Base-by-base conservation (phyloP, 257 asterid genomes). In the Datura wrightii region DNA sequence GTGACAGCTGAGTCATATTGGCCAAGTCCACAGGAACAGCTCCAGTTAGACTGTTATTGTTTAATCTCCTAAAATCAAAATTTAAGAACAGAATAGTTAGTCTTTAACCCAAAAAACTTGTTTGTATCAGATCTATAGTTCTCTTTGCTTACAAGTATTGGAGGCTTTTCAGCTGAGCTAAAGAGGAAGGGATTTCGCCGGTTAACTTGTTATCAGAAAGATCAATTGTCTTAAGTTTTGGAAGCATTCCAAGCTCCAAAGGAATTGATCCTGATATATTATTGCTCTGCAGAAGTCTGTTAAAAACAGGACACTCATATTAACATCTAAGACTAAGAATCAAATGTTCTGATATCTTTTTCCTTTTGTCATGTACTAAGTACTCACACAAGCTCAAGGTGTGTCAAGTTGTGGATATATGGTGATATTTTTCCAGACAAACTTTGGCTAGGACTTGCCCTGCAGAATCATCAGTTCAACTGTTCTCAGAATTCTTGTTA, bases 371-470 rank as follows among this genome's bases (percentile, higher is more conserved):
- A 19, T n/a, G 62, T 31, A 39, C 31, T 24, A 79, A 85, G 7
- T 50, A 91, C 99, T 93, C 79, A 96, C 99, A 96, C 82, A 76
- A 85, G 92, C 80, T 92, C 93, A 87, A 94, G 97, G 88, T 89
- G 94, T 11, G 97, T 94, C 87, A 95, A 90, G 62, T 95, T 95
- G 39, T 93, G 94, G 42, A 96, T 91, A 84, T 98, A 94, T 0
- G 79, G 90, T 4, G 99, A 94, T 44, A 96, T 87, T 10, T 88
- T 85, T 42, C 99, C 99, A 0, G 99, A 93, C 85, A 96, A 90
- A 76, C 87, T 85, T 78, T 92, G 98, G 90, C 97, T 96, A 84
- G 98, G 98, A 84, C 92, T 90, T 85, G 93, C 91, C 85, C 99
- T 96, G 97, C 89, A 90, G n/a, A 60, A 87, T 48, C 50, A 85